phyloP scores from a whole-genome alignment of 2,329 filamentous ascomycete species.

The Colletotrichum scovillei region DNA sequence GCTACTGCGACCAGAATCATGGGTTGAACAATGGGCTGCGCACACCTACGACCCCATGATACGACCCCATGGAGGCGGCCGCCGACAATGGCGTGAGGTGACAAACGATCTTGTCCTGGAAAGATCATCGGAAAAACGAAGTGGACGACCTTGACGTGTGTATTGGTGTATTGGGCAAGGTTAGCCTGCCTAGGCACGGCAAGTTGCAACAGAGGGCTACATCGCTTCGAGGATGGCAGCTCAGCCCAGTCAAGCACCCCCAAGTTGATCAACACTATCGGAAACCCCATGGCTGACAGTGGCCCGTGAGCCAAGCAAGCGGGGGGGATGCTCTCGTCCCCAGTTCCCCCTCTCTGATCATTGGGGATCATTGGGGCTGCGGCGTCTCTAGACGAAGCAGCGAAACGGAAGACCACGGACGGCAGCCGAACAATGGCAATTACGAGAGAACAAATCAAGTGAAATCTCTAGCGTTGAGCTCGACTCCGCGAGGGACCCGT shows the following conservation, averaged over 20 bases:
- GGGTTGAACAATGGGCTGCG: background rate
- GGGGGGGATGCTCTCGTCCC: constrained; percentile 4
- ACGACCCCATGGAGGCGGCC: background rate
- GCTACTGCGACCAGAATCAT: background rate
- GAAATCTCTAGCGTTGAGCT: constrained; percentile 1
- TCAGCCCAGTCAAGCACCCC: constrained; percentile 24
- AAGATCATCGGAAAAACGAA: constrained; percentile 16
- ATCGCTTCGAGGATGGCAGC: constrained; percentile 32
- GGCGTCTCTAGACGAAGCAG: background rate
- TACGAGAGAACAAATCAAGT: constrained; percentile 14
- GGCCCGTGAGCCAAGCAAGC: background rate
- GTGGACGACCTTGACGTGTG: constrained; percentile 17
- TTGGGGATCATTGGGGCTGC: background rate
- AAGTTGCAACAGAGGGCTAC: constrained; percentile 30
- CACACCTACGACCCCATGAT: background rate
- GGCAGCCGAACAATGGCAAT: background rate
- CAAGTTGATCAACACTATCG: constrained; percentile 15
- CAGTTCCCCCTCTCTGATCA: constrained; percentile 6
- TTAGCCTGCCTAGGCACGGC: constrained; percentile 12
- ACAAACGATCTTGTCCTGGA: constrained; percentile 4
- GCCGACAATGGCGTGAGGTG: constrained; percentile 14
- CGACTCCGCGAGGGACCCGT: constrained; percentile 14
- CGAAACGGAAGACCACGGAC: background rate
- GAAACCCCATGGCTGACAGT: constrained; percentile 3
- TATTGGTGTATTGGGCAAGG: constrained; percentile 10